Conservation (phyloP, 352 stramenopile genomes). For the Globisporangium recalcitrans region DNA sequence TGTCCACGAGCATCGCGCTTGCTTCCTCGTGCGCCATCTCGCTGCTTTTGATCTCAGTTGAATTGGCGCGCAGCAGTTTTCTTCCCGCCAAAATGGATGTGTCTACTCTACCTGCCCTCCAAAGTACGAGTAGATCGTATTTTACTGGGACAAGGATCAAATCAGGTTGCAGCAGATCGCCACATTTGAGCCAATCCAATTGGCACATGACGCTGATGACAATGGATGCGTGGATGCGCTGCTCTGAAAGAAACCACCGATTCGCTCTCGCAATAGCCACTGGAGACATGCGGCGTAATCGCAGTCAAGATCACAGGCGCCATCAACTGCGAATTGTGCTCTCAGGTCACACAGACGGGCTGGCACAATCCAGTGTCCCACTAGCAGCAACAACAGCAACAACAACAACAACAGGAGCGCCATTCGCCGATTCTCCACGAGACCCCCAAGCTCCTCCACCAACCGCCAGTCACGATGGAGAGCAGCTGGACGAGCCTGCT, state of each 20-base stretch:
- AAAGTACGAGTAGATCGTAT: conserved; percentile 12
- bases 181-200: not conserved
- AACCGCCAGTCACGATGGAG: conserved; percentile 31
- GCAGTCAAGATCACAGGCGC: not conserved
- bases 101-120: not conserved
- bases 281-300: not conserved
- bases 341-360: too few species aligned
- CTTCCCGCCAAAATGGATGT: conserved; percentile 14
- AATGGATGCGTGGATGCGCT: not conserved
- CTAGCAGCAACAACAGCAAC: too few species aligned
- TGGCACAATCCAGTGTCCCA: not conserved
- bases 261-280: not conserved
- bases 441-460: not conserved
- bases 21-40: conserved; percentile 4
- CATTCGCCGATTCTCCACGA: not conserved
- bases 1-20: not conserved
- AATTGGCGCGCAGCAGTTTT: conserved; percentile 4
- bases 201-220: not conserved
- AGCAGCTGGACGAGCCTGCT: conserved; percentile 63
- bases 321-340: not conserved
- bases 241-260: too few species aligned
- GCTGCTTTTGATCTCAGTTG: not conserved
- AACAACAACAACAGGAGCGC: too few species aligned
- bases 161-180: not conserved
- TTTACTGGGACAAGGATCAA: not conserved